Evolutionary conservation across 495 filamentous ascomycete genomes (phyloP), one percentile per base, ranked within the genome.

Genomic region (Xylaria bambusicola): DNA sequence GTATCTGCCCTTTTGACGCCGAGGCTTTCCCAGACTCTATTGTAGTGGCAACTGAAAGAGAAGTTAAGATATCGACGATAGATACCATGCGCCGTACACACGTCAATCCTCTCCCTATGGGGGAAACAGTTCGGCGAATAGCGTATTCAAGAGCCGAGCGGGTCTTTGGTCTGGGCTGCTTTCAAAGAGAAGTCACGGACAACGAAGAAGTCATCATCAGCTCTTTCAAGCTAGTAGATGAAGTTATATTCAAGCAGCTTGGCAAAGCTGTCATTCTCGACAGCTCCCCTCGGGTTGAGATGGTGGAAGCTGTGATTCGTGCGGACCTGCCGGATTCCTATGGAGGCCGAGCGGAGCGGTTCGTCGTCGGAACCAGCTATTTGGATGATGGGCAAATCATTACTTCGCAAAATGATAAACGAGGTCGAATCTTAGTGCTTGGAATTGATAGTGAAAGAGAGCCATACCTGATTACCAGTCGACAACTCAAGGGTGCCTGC

Each of bases 41-140:
- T 38, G 88, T 88, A 2, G 82, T 98, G 33, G 91, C 92, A 6
- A 93, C 91, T 0, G 74, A 86, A 26, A 72, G 77, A 8, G 86
- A 94, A 42, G 72, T 99, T 20, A 91, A 89, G 62, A 90, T 99
- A 17, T 86, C 89, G 0, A 66, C 86, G 6, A 86, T 98, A 48
- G 94, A 99, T 65, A 87, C 84, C 44, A 86, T 93, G 64, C 83
- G 92, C 24, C 89, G 86, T 17, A 97, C 93, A 2, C 92, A 98
- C 64, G 88, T 97, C 8, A 86, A 88, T 62, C 86, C 90, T 1
- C 75, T 97, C 3, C 81, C 75, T 1, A 86, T 97, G 60, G 80
- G 85, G 21, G 88, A 97, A 68, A 94, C 91, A 27, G 88, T 97
- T 5, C 84, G 94, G 45, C 80, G 94, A 38, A 85, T 99, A 48